phyloP scores from a whole-genome alignment of 345 rosid species.

The Aquilaria yunnanensis region DNA sequence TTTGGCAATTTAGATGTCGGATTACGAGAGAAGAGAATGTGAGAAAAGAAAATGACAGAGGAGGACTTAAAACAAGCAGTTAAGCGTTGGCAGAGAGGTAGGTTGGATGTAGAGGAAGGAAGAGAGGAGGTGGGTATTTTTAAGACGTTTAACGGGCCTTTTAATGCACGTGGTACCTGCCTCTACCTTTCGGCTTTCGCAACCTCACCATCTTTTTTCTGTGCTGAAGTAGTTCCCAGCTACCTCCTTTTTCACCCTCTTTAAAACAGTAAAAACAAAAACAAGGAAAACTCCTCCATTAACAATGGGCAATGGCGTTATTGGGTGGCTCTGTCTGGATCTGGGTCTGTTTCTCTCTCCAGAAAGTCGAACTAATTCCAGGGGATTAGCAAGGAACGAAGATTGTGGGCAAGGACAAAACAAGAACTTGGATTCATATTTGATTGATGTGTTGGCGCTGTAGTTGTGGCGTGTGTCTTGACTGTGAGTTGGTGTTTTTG shows the following conservation, averaged over 20 bases:
- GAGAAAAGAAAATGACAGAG: slow-evolving; percentile 9
- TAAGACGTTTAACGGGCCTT: slow-evolving; percentile 26
- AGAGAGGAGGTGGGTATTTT: slow-evolving; percentile 17
- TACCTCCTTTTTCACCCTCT: slow-evolving; percentile 13
- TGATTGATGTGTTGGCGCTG: neutral
- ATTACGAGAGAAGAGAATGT: neutral
- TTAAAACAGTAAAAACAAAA: too few species aligned
- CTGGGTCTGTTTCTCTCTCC: neutral
- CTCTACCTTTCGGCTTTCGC: slow-evolving; percentile 30
- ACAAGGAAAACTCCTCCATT: too few species aligned
- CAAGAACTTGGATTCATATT: neutral
- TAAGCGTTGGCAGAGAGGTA: slow-evolving; percentile 27
- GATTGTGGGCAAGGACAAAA: neutral
- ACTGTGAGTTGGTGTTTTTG: slow-evolving; percentile 16
- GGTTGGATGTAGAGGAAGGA: slow-evolving; percentile 55
- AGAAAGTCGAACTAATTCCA: too few species aligned
- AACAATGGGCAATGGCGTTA: too few species aligned
- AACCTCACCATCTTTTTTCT: slow-evolving; percentile 6
- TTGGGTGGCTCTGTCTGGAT: slow-evolving; percentile 1
- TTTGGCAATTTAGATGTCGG: slow-evolving; percentile 4
- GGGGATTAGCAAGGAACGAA: neutral
- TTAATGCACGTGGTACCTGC: slow-evolving; percentile 61
- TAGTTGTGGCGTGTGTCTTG: slow-evolving; percentile 5
- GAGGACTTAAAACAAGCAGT: neutral
- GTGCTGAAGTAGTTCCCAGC: slow-evolving; percentile 25